Percentiles rank a stretch among this genome's conserved stretches.
phyloP scores from a whole-genome alignment of 768 basidiomycete species.

The Coprinopsis cinerea region DNA sequence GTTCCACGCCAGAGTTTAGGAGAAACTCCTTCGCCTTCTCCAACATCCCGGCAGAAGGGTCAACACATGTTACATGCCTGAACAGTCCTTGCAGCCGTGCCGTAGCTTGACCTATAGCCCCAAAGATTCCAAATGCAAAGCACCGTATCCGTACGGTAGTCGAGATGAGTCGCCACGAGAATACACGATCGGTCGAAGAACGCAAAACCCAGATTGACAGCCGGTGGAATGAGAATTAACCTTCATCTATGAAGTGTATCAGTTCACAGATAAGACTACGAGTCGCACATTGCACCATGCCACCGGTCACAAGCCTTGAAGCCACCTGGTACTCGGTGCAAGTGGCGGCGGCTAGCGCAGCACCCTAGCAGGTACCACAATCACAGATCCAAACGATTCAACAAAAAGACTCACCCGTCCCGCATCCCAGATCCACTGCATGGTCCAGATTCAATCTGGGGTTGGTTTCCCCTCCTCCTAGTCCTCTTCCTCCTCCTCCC shows the following conservation, averaged over 20 bases:
- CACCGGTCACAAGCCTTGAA: no score
- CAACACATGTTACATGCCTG: conserved; percentile 59
- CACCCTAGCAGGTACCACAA: no score
- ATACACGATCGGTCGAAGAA: no score
- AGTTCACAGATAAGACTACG: no score
- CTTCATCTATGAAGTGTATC: no score
- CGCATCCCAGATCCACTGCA: conserved; percentile 78
- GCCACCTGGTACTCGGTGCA: not conserved
- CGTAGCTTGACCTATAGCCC: conserved; percentile 63
- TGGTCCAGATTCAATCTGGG: conserved; percentile 45
- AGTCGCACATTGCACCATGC: no score
- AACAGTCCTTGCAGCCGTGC: conserved; percentile 45
- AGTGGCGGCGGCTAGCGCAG: not conserved
- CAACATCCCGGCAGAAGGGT: conserved; percentile 72
- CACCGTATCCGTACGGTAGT: not conserved
- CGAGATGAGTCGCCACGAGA: no score
- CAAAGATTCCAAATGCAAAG: not conserved
- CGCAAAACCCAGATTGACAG: no score
- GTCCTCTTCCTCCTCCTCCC: not conserved
- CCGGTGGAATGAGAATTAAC: no score
- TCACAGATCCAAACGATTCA: no score
- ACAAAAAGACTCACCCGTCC: conserved; percentile 53
- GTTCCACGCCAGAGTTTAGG: no score
- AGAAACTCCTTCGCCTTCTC: conserved; percentile 33
- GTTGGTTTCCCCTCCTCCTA: conserved; percentile 8